Base-by-base conservation (phyloP, 306 rosid species). In the Cicer arietinum region DNA sequence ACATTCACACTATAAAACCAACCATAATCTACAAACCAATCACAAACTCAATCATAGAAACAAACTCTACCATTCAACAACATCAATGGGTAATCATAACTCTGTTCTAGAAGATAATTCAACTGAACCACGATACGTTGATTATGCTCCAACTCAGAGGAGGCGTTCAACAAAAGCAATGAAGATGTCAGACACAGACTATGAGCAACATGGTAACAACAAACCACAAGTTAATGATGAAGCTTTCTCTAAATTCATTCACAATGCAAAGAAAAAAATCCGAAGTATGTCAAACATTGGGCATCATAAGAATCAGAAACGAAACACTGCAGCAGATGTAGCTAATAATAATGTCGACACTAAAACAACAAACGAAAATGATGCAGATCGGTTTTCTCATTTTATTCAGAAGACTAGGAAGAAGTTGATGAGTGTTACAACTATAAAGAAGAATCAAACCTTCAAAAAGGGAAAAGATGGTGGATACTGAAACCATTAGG, bases 381-480 rank as follows among this genome's bases (percentile, higher is more conserved):
- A 47, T 3, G 51, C 46, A 11, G 89, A 90, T 39, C 76, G 71
- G 4, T 83, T 81, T 63, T 69, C 89, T 45, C 74, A 72, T 65
- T 90, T 81, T 47, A 86, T 88, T 67, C 61, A 83, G 40, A 58
- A 44, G 40, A 73, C 77, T 0, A 81, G 14, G 82, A 77, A 40
- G 48, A 90, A 80, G 71, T 50, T 86, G 42, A 70, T 82, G 68
- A 74, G 84, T 53, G 30, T 71, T 4, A 57, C 92, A 0, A 72
- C 53, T 17, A 65, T 65, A 9, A 3, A 12, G 78, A 85, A 78
- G 52, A 64, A 1, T 25, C 8, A 63, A n/a, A 69, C 86, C 20
- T 80, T 81, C 22, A 83, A 74, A 73, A 50, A 51, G 52, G 82
- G 80, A 25, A 60, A 80, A 54, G 41, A 65, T 5, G 8, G 1